Conservation (phyloP, 805 yeast genomes). For the Nadsonia fulvescens region DNA sequence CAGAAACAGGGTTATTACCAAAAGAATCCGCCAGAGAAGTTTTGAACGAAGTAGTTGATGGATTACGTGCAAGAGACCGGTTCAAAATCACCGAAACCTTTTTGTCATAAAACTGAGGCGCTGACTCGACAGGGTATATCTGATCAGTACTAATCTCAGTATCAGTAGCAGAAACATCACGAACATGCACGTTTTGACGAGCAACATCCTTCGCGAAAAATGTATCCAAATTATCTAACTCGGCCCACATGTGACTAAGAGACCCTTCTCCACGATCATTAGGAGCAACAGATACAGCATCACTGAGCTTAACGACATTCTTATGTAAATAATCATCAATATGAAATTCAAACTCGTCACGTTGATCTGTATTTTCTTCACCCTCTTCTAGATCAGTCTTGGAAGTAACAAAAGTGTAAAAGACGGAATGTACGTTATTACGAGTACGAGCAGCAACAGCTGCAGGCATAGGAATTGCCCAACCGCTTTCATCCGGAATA, state of each 20-base stretch:
- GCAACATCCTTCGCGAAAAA: slow-evolving; percentile 54
- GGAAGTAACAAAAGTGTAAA: slow-evolving; percentile 52
- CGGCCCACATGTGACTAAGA: slow-evolving; percentile 81
- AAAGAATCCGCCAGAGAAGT: slow-evolving; percentile 57
- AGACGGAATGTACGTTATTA: slow-evolving; percentile 89
- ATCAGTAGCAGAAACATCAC: slow-evolving; percentile 34
- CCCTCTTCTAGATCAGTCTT: slow-evolving; percentile 3
- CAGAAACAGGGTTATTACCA: slow-evolving; percentile 5
- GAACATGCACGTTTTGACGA: slow-evolving; percentile 14
- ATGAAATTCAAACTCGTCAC: slow-evolving; percentile 27
- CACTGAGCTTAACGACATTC: slow-evolving; percentile 17
- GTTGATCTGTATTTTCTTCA: slow-evolving; percentile 2
- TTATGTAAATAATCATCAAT: slow-evolving; percentile 38
- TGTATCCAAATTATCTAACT: slow-evolving; percentile 72
- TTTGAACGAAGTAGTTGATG: slow-evolving; percentile 63
- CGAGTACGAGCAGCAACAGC: slow-evolving; percentile 76
- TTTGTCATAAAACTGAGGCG: slow-evolving; percentile 63
- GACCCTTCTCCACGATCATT: slow-evolving; percentile 48
- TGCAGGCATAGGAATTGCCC: slow-evolving; percentile 95
- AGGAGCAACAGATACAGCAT: slow-evolving; percentile 31
- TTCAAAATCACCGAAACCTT: slow-evolving; percentile 62
- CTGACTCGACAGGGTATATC: slow-evolving; percentile 42
- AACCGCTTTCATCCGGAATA: slow-evolving; percentile 85
- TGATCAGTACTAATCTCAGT: slow-evolving; percentile 35
- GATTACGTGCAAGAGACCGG: slow-evolving; percentile 52